Conservation (phyloP, 192 early-diverging fungal genomes). For the Coemansia sp. region DNA sequence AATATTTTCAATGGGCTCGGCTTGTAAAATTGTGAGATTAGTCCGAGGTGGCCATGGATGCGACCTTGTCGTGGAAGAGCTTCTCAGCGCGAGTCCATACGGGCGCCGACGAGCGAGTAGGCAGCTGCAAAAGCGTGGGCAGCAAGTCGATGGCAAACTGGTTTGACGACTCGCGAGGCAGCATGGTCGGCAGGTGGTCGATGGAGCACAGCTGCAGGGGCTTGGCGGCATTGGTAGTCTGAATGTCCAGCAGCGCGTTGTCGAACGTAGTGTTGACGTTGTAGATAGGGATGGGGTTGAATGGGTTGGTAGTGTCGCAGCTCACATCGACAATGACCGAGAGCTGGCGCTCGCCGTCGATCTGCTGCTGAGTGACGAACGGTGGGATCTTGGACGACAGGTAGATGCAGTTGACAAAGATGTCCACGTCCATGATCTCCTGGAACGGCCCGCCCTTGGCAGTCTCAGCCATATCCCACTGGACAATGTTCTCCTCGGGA, state of each 20-base stretch:
- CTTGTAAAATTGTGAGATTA: neutral
- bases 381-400: slow-evolving; percentile 91
- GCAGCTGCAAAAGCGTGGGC: slow-evolving; percentile 77
- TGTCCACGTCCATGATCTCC: slow-evolving; percentile 85
- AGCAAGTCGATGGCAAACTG: slow-evolving; percentile 85
- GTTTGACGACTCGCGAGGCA: slow-evolving; percentile 92
- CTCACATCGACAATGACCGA: slow-evolving; percentile 91
- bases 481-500: slow-evolving; percentile 83
- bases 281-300: slow-evolving; percentile 98
- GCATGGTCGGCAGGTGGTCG: slow-evolving; percentile 94
- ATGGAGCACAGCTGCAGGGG: slow-evolving; percentile 93
- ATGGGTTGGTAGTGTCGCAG: slow-evolving; percentile 97
- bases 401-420: slow-evolving; percentile 99
- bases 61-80: slow-evolving; percentile 84
- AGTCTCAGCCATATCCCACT: slow-evolving; percentile 97
- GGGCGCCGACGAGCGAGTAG: slow-evolving; percentile 63
- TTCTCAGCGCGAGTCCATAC: slow-evolving; percentile 87
- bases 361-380: slow-evolving; percentile 85
- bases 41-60: slow-evolving; percentile 54
- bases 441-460: slow-evolving; percentile 89
- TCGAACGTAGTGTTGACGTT: slow-evolving; percentile 92
- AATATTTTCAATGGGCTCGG: no score
- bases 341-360: slow-evolving; percentile 71
- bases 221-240: slow-evolving; percentile 39
- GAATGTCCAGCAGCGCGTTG: slow-evolving; percentile 80